Conservation (phyloP, 257 asterid genomes). For the Cynanchum wilfordii region DNA sequence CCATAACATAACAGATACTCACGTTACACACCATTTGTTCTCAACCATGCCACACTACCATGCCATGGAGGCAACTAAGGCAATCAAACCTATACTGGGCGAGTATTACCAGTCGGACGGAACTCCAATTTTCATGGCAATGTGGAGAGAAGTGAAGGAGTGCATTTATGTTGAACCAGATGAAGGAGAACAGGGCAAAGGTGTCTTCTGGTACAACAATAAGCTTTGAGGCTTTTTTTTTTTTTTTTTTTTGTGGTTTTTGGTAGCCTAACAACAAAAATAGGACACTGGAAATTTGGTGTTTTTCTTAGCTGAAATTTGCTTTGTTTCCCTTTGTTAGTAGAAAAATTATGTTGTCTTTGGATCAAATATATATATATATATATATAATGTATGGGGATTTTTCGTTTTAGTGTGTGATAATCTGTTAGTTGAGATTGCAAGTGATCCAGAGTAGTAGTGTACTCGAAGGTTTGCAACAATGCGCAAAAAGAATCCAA, state of each 20-base stretch:
- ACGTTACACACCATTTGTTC: slow-evolving; percentile 77
- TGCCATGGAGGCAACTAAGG: slow-evolving; percentile 84
- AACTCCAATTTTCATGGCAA: slow-evolving; percentile 55
- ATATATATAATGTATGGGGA: too few species aligned
- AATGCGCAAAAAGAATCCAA: too few species aligned
- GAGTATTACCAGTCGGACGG: slow-evolving; percentile 68
- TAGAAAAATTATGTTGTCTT: too few species aligned
- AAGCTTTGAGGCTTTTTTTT: slow-evolving; percentile 40
- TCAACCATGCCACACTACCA: slow-evolving; percentile 86
- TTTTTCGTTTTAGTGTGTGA: too few species aligned
- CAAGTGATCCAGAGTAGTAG: too few species aligned
- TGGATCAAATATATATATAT: too few species aligned
- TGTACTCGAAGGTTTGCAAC: too few species aligned
- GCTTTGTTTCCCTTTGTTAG: neutral
- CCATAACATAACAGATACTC: slow-evolving; percentile 77
- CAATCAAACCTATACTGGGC: slow-evolving; percentile 66
- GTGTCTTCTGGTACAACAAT: slow-evolving; percentile 75
- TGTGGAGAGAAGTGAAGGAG: slow-evolving; percentile 71
- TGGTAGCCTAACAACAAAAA: slow-evolving; percentile 5
- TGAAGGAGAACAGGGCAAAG: slow-evolving; percentile 51
- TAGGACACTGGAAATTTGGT: slow-evolving; percentile 12
- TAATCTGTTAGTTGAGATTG: too few species aligned
- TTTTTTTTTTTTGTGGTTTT: too few species aligned
- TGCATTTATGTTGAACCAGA: slow-evolving; percentile 69
- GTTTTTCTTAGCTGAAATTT: neutral